Percentiles rank a stretch among this genome's conserved stretches.
These are phyloP conservation scores for Debaryomycetaceae sp. DNA, from an alignment of 1,139 yeast species.

Conservation along the genomic window DNA sequence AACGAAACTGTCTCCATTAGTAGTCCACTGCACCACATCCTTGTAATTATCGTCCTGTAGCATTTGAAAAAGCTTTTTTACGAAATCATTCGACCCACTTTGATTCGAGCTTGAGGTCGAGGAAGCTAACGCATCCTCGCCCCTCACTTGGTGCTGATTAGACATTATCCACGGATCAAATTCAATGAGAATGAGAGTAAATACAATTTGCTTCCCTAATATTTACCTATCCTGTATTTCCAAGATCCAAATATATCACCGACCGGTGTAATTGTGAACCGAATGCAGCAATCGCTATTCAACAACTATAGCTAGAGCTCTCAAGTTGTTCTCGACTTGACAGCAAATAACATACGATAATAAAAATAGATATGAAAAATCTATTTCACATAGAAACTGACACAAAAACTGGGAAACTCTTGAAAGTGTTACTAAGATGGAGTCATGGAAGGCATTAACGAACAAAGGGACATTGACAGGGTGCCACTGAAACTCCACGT, in stretches of 20 bases:
- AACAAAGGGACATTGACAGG: not conserved
- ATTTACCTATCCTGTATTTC: not conserved
- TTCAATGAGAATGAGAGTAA: not conserved
- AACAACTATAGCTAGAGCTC: not conserved
- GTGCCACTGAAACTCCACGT: conserved; percentile 7
- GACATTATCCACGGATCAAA: not conserved
- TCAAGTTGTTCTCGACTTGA: not conserved
- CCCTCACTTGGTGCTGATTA: conserved; percentile 1
- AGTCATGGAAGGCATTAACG: not conserved
- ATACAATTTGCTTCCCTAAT: not conserved
- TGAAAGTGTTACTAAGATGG: not conserved
- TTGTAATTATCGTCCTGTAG: conserved; percentile 74
- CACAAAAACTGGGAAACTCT: not conserved
- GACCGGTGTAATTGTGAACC: not conserved
- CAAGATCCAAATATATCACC: too few species aligned
- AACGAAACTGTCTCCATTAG: conserved; percentile 77
- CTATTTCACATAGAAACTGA: not conserved
- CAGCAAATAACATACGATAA: not conserved
- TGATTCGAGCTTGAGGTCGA: conserved; percentile 27
- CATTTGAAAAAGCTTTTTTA: conserved; percentile 76
- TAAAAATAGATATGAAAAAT: not conserved
- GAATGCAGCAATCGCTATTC: too few species aligned
- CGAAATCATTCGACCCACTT: conserved; percentile 67
- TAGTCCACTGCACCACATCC: conserved; percentile 80
- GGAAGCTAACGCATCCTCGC: conserved; percentile 9